Conservation (phyloP, 2,329 filamentous ascomycete genomes). For the Shiraia sp. region DNA sequence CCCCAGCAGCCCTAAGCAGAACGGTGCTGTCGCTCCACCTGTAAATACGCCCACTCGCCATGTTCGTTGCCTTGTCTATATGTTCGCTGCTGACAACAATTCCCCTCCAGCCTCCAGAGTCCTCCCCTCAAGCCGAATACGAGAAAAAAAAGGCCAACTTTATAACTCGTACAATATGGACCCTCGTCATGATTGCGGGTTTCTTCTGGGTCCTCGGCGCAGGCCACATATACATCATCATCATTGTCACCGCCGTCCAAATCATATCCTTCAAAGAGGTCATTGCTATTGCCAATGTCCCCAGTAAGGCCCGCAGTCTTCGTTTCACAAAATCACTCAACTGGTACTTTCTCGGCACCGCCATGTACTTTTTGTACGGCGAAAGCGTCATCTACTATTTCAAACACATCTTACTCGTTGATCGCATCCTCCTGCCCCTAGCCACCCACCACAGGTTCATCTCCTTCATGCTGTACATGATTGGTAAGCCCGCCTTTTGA, state of each 20-base stretch:
- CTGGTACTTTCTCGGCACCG: conserved; percentile 98
- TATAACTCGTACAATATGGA: conserved; percentile 96
- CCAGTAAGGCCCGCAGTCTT: conserved; percentile 85
- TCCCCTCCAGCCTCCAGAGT: conserved; percentile 38
- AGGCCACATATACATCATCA: conserved; percentile 96
- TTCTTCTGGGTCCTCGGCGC: conserved; percentile 94
- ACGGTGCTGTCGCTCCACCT: conserved; percentile 33
- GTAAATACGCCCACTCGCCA: conserved; percentile 8
- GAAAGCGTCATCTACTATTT: conserved; percentile 99
- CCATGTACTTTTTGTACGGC: conserved; percentile 99
- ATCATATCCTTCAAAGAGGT: conserved; percentile 99
- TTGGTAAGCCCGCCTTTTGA: conserved; percentile 64
- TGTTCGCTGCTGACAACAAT: conserved; percentile 18
- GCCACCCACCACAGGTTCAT: conserved; percentile 98
- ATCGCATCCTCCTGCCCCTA: conserved; percentile 87
- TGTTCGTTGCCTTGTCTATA: not conserved
- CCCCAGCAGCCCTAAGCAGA: conserved; percentile 55
- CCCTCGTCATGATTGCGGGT: conserved; percentile 90
- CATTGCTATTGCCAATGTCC: conserved; percentile 94
- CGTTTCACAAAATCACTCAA: conserved; percentile 95
- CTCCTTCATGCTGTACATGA: conserved; percentile 96
- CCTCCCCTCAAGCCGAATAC: conserved; percentile 67
- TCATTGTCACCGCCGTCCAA: conserved; percentile 88
- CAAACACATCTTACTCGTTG: conserved; percentile 96
- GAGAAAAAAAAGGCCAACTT: conserved; percentile 99